Conservation (phyloP, 179 eudicot species). For the Drosera spatulata region DNA sequence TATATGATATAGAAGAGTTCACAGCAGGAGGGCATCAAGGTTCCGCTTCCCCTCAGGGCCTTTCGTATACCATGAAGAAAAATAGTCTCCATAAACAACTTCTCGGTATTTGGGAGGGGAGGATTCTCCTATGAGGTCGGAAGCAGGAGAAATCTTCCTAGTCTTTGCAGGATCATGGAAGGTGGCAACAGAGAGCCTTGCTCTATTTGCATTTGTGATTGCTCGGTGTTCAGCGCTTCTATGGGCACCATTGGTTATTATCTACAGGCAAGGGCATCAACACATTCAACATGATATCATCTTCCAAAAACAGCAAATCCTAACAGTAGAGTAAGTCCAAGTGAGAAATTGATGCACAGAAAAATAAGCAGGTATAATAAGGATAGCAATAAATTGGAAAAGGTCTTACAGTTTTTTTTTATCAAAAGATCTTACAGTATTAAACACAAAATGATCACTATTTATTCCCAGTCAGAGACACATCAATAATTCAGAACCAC, state of each 20-base stretch:
- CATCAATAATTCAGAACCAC: no score
- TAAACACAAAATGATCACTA: no score
- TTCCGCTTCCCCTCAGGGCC: slow-evolving; percentile 96
- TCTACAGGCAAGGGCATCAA: slow-evolving; percentile 21
- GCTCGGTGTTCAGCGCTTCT: slow-evolving; percentile 79
- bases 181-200: slow-evolving; percentile 87
- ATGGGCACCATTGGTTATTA: slow-evolving; percentile 81
- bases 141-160: slow-evolving; percentile 45
- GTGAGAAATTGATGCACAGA: no score
- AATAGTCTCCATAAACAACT: slow-evolving; percentile 78
- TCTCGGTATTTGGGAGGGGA: slow-evolving; percentile 36
- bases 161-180: slow-evolving; percentile 93
- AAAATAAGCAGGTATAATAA: no score
- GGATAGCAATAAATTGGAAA: no score
- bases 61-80: slow-evolving; percentile 87
- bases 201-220: slow-evolving; percentile 50
- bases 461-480: no score
- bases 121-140: slow-evolving; percentile 23
- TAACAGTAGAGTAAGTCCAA: no score
- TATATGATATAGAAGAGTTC: not conserved
- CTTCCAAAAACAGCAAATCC: no score
- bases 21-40: slow-evolving; percentile 65
- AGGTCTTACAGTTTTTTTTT: no score
- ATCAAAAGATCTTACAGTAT: no score
- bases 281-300: no score